phyloP scores from a whole-genome alignment of 1,284 basidiomycete species.

The Kwoniella shivajii region DNA sequence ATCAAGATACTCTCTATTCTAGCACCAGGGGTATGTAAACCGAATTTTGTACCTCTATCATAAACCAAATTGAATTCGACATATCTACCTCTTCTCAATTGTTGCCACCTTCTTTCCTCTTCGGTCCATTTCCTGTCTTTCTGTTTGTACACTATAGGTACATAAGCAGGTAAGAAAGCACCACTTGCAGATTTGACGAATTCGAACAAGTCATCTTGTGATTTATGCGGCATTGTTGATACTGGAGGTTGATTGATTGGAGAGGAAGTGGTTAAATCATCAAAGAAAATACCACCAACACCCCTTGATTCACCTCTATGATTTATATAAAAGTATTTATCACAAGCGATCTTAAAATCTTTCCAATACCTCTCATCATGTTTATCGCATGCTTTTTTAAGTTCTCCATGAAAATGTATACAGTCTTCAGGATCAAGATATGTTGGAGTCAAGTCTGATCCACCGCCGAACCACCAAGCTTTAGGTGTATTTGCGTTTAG shows the following conservation, averaged over 20 bases:
- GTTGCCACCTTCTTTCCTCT: constrained; percentile 78
- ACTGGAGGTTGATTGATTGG: constrained; percentile 35
- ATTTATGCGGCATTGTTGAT: constrained; percentile 36
- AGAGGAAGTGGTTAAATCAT: constrained; percentile 66
- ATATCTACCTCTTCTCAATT: constrained; percentile 82
- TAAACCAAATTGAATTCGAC: constrained; percentile 94
- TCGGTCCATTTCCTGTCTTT: constrained; percentile 63
- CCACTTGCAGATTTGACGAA: constrained; percentile 72
- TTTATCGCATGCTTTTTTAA: constrained; percentile 75
- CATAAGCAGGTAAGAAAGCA: constrained; percentile 82
- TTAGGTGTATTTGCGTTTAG: constrained; percentile 56
- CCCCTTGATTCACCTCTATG: constrained; percentile 89
- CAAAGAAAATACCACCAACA: constrained; percentile 95
- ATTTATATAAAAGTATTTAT: constrained; percentile 94
- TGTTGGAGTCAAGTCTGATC: constrained; percentile 91
- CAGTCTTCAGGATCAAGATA: constrained; percentile 90
- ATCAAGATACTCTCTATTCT: constrained; percentile 91
- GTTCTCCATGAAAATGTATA: constrained; percentile 77
- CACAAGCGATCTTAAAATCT: constrained; percentile 93
- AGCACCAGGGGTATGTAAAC: constrained; percentile 84
- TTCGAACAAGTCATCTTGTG: constrained; percentile 70
- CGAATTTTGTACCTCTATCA: constrained; percentile 71
- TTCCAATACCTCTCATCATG: constrained; percentile 74
- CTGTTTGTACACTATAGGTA: constrained; percentile 74
- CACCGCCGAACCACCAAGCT: constrained; percentile 99